These are phyloP conservation scores for Populus hybrid DNA, from an alignment of 441 rosid genomes.

Conservation along the genomic window DNA sequence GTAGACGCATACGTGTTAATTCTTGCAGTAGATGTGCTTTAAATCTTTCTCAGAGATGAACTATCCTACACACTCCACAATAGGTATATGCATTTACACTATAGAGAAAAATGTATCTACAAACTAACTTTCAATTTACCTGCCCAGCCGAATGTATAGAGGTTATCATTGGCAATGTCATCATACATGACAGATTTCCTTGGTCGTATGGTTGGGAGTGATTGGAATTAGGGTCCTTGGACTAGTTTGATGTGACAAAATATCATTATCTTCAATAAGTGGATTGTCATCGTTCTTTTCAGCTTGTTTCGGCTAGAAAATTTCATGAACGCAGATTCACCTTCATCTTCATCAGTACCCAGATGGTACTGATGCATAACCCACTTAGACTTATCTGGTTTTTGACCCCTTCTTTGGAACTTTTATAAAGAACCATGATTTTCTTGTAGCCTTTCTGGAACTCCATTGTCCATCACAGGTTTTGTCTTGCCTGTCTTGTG, in stretches of 20 bases:
- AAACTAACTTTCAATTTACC: slow-evolving; percentile 29
- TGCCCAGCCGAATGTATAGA: slow-evolving; percentile 21
- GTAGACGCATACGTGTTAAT: background rate
- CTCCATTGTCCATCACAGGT: slow-evolving; percentile 54
- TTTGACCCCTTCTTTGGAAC: slow-evolving; percentile 65
- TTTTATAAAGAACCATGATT: slow-evolving; percentile 86
- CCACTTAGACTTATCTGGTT: slow-evolving; percentile 78
- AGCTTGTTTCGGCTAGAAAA: slow-evolving; percentile 54
- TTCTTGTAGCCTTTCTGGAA: slow-evolving; percentile 78
- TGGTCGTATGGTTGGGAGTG: slow-evolving; percentile 58
- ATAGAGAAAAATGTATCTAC: background rate
- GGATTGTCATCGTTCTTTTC: slow-evolving; percentile 33
- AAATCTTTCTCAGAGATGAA: no score
- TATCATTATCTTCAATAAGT: slow-evolving; percentile 35
- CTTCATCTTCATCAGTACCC: slow-evolving; percentile 74
- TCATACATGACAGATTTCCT: slow-evolving; percentile 31
- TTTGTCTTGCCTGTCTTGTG: slow-evolving; percentile 96
- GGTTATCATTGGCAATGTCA: slow-evolving; percentile 39
- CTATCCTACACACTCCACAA: background rate
- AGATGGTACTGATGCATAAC: slow-evolving; percentile 92
- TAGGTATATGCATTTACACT: background rate
- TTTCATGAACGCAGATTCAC: slow-evolving; percentile 68
- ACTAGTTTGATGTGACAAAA: slow-evolving; percentile 35
- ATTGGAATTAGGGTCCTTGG: slow-evolving; percentile 59
- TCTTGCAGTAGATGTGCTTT: background rate